A percentile compares a stretch with the other conserved stretches of the same genome.
These are phyloP conservation scores for Cystoderma amianthinum DNA, from an alignment of 768 basidiomycete species.

Conservation along the genomic window DNA sequence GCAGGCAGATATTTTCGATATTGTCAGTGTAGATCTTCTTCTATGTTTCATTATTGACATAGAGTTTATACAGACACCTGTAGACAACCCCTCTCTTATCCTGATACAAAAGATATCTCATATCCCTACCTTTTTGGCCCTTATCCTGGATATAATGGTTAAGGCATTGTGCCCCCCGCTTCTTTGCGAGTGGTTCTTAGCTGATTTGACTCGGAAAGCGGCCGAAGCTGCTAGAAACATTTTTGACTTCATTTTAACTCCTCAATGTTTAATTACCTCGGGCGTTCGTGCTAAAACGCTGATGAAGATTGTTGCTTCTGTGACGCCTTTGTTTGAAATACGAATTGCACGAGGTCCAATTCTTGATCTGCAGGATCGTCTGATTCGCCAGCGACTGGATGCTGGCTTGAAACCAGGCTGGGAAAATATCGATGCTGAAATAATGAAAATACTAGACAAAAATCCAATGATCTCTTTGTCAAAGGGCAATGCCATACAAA, in stretches of 20 bases:
- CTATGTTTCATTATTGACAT: neutral
- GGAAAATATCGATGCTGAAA: conserved; percentile 22
- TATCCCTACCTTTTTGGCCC: conserved; percentile 38
- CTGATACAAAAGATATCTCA: conserved; percentile 29
- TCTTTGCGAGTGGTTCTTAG: conserved; percentile 40
- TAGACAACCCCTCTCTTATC: conserved; percentile 24
- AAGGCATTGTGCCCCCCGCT: conserved; percentile 33
- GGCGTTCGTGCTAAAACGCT: conserved; percentile 29
- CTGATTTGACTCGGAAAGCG: conserved; percentile 36
- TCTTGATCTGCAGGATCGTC: conserved; percentile 23
- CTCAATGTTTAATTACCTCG: conserved; percentile 24
- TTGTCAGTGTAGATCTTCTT: conserved; percentile 15
- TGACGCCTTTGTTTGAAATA: conserved; percentile 16
- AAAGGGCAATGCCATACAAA: conserved; percentile 24
- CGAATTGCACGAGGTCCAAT: conserved; percentile 24
- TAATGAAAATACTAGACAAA: conserved; percentile 14
- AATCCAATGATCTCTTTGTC: conserved; percentile 15
- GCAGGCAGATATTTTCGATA: conserved; percentile 20
- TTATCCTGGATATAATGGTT: conserved; percentile 36
- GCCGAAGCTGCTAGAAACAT: conserved; percentile 29
- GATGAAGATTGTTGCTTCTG: conserved; percentile 28
- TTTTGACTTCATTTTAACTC: conserved; percentile 36
- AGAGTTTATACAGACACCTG: conserved; percentile 21
- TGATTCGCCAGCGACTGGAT: conserved; percentile 38
- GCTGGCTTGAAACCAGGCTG: conserved; percentile 31